Base-by-base conservation (phyloP, 345 rosid genomes). In the Populus euphratica region DNA sequence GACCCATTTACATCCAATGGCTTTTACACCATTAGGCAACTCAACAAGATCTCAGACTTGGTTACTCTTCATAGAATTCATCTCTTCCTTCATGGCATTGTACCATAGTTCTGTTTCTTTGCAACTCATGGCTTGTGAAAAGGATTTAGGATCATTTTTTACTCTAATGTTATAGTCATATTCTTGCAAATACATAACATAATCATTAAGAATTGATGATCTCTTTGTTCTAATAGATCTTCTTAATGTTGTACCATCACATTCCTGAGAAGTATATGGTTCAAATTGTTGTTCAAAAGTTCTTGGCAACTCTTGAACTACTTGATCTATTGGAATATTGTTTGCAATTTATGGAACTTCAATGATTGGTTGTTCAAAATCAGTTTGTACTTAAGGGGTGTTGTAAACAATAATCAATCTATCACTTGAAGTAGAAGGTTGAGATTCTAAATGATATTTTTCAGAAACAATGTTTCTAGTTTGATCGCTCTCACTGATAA, bases 181-280 rank as follows among this genome's bases (percentile, higher is more conserved):
- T 2, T 35, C 56, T 67, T 54, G 67, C 16, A 50, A 20, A 73
- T 73, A 73, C 67, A 73, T 68, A 1, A 17, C 11, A 20, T 73
- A 73, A 18, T 73, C 33, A 73, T 21, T 54, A 54, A 18, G 44
- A 13, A 73, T 73, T 29, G 29, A 13, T 73, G 18, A 73, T 61
- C 20, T 54, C 47, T 41, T 73, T 7, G 10, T 16, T 73, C 31
- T 73, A 54, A 25, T 73, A 31, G 67, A 73, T 54, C 67, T 59
- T 18, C 33, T 73, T 73, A 73, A 73, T 73, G 76, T 20, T 73
- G n/a, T 36, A 5, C 56, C 44, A 73, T 6, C 49, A 73, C 33
- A 33, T 27, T 29, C 50, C 18, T 56, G 13, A 73, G 49, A 12
- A 31, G 33, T 2, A 10, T 54, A 33, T 73, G 56, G 49, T 16